Evolutionary conservation across 2,329 filamentous ascomycete genomes (phyloP).

Genomic region (Diaporthe humulicola): DNA sequence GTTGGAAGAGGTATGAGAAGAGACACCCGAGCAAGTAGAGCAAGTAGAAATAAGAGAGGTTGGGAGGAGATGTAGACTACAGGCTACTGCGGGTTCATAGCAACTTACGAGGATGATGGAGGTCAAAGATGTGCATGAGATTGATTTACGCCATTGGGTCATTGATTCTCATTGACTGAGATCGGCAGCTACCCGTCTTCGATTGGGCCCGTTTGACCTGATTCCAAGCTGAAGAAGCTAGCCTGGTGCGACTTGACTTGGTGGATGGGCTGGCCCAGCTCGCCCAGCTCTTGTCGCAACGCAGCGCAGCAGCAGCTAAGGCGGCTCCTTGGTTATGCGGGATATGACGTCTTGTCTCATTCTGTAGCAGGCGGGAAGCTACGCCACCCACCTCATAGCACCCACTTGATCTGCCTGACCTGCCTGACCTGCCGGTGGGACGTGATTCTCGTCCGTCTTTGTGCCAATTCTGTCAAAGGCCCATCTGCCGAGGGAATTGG

Average conservation of each 20-base stretch:
- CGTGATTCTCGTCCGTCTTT: background rate
- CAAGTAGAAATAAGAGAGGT: constrained; percentile 6
- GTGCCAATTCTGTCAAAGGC: background rate
- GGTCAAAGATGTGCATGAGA: constrained; percentile 14
- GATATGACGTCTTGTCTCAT: constrained; percentile 33
- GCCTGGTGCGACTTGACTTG: constrained; percentile 21
- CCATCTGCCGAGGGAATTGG: background rate
- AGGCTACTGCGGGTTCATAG: background rate
- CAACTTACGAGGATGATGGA: background rate
- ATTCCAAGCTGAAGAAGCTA: constrained; percentile 25
- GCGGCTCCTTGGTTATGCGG: constrained; percentile 22
- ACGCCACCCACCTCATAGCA: constrained; percentile 36
- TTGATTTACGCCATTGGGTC: constrained; percentile 27
- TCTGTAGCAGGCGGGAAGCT: constrained; percentile 6
- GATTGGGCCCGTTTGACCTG: constrained; percentile 21
- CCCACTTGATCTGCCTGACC: constrained; percentile 22
- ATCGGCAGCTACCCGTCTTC: constrained; percentile 16
- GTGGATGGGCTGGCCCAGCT: background rate
- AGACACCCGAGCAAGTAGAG: background rate
- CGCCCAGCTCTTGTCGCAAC: background rate
- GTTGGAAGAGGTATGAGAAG: background rate
- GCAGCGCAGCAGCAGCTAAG: background rate
- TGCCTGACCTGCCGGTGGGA: constrained; percentile 13
- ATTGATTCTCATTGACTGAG: constrained; percentile 20
- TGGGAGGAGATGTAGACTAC: constrained; percentile 18